Conservation (phyloP, 2,329 filamentous ascomycete species). For the Phyllosticta citriasiana region DNA sequence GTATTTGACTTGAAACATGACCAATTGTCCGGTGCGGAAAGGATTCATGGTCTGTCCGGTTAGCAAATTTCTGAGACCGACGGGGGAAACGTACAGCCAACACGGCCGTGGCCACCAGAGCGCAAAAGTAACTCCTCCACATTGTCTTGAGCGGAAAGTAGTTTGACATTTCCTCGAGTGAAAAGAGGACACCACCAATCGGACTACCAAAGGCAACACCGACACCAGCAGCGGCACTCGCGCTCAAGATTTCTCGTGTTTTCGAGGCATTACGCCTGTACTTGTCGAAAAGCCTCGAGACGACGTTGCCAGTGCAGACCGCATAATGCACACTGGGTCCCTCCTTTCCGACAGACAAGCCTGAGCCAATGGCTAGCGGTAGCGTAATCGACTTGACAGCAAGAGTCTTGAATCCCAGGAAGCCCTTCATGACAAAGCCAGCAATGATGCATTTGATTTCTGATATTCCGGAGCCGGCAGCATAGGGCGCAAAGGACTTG, state of each 20-base stretch:
- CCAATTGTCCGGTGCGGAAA: slow-evolving; percentile 89
- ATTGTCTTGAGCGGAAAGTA: slow-evolving; percentile 95
- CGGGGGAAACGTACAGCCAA: slow-evolving; percentile 48
- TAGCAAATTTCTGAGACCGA: not conserved
- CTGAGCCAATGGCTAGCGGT: slow-evolving; percentile 85
- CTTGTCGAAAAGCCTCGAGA: slow-evolving; percentile 85
- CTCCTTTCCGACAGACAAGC: slow-evolving; percentile 91
- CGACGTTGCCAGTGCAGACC: slow-evolving; percentile 93
- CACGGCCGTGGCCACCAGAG: slow-evolving; percentile 85
- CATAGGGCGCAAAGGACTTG: slow-evolving; percentile 87
- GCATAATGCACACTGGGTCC: slow-evolving; percentile 98
- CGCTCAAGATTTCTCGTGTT: slow-evolving; percentile 87
- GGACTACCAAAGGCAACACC: slow-evolving; percentile 95
- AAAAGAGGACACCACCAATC: slow-evolving; percentile 93
- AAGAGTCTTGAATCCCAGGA: slow-evolving; percentile 82
- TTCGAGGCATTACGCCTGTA: slow-evolving; percentile 88
- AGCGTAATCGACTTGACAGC: slow-evolving; percentile 89
- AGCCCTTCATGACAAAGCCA: slow-evolving; percentile 98
- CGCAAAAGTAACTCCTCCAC: slow-evolving; percentile 98
- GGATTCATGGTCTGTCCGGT: slow-evolving; percentile 72
- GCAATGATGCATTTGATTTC: slow-evolving; percentile 99
- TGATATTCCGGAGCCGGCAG: slow-evolving; percentile 90
- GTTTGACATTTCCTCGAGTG: slow-evolving; percentile 93
- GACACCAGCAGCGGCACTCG: slow-evolving; percentile 88
- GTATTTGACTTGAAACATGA: slow-evolving; percentile 98